Evolutionary conservation across 805 yeast species (phyloP), one percentile per base, ranked within the genome.

Genomic region (Yamadazyma endophytica): DNA sequence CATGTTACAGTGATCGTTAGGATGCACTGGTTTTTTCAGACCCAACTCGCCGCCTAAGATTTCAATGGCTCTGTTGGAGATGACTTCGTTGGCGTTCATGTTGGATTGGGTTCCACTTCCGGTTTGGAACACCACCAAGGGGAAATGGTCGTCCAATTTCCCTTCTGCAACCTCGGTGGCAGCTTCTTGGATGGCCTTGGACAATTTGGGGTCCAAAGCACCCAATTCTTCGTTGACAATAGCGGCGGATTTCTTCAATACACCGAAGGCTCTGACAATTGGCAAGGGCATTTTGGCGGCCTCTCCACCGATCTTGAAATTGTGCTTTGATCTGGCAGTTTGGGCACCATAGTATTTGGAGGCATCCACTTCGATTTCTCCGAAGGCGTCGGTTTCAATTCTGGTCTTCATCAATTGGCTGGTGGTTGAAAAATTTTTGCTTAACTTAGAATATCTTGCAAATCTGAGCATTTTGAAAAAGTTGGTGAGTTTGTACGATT

Each of bases 41-140:
- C 98, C 98, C 54, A 82, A 65, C 54, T 71, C 74, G 39, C 97
- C 98, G 42, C 97, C 97, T 45, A 92, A 74, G 32, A 92, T 54
- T 68, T 92, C 97, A 61, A 92, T 92, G 49, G 98, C 98, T 55
- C 98, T 81, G 77, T 92, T 92, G 35, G 96, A 86, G 54, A 92
- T 92, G 47, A 92, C 98, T 71, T 92, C 98, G 63, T 92, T 92
- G 56, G 97, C 96, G 64, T 92, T 90, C 97, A 92, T 92, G 73
- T 92, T 92, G 42, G 95, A 82, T 68, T 92, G 98, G 36, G 98
- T 92, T 60, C 98, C 98, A 19, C 96, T 85, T 38, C 98, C 98
- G 39, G 98, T 92, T 71, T 92, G 98, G 83, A 88, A 92, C 21
- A 92, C 97, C 37, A 92, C 98, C 59, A 92, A 73, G 36, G 98